Evolutionary conservation across 2,329 filamentous ascomycete genomes (phyloP), one percentile per base, ranked within the genome.

Genomic region (Beauveria varroae): DNA sequence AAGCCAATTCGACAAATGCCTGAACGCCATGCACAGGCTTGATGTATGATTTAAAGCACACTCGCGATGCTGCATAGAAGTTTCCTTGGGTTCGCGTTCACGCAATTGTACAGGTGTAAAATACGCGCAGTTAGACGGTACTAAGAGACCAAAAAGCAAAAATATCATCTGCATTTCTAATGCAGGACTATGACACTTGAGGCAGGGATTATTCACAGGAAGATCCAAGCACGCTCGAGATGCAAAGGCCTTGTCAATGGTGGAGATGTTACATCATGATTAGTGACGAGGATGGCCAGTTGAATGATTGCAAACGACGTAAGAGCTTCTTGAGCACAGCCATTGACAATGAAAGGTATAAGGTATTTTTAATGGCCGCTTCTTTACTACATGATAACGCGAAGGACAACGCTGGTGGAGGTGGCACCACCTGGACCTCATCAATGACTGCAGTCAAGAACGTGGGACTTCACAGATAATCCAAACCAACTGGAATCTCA

Each of bases 31-130:
- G 65, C 68, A 69, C 65, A 67, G 68, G 67, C 67, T 69, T 67
- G 69, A 68, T 74, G 70, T 73, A 70, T 69, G 72, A 74, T 72
- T 74, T 71, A 71, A 69, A 72, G 69, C 71, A 74, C 70, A 72
- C 71, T 69, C 71, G 71, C 70, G 74, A 72, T 73, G 73, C 75
- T 75, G 74, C 77, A 79, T 79, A 81, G 78, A 81, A 71, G 73
- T 77, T 78, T 76, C 73, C 72, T 76, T 75, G 72, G 69, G 72
- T 75, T 71, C 70, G 75, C 73, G 71, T 76, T 72, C 72, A 71
- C 71, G 71, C 69, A 68, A 72, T 73, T 81, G 76, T 79, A 79
- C 76, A 78, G 76, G 75, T 81, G 79, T 81, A 81, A 76, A 79
- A 78, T 81, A 81, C 70, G 75, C 73, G 70, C 72, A 76, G 75